Evolutionary conservation across 2,329 filamentous ascomycete genomes (phyloP).

Genomic region (Blastomyces parvus): DNA sequence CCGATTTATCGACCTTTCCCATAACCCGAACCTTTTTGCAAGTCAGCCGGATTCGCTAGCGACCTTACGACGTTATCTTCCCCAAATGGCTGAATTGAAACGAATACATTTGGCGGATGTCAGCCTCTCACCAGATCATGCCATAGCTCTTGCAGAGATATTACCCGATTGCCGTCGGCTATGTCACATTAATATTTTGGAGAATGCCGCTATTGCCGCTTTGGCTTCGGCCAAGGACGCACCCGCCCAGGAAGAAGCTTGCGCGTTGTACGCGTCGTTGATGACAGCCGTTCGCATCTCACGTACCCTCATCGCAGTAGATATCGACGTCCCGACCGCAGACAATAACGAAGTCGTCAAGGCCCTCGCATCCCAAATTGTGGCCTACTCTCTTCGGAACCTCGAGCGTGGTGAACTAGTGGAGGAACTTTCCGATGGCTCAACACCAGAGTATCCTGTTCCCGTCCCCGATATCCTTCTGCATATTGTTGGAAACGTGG

Average conservation of each 20-base stretch:
- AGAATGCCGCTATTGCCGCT: slow-evolving; percentile 56
- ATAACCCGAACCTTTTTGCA: slow-evolving; percentile 74
- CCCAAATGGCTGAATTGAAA: slow-evolving; percentile 66
- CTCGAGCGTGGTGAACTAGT: slow-evolving; percentile 68
- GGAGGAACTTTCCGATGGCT: slow-evolving; percentile 41
- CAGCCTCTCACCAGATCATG: slow-evolving; percentile 73
- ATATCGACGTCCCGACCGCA: slow-evolving; percentile 75
- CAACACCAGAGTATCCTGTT: slow-evolving; percentile 40
- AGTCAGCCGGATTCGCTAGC: slow-evolving; percentile 62
- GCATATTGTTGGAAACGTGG: slow-evolving; percentile 69
- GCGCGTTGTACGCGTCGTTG: slow-evolving; percentile 82
- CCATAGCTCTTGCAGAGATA: slow-evolving; percentile 82
- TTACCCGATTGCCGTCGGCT: slow-evolving; percentile 72
- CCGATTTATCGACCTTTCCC: slow-evolving; percentile 83
- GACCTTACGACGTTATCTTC: slow-evolving; percentile 71
- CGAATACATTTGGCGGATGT: slow-evolving; percentile 81
- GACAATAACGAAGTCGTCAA: slow-evolving; percentile 85
- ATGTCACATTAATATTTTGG: slow-evolving; percentile 76
- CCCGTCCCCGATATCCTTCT: slow-evolving; percentile 74
- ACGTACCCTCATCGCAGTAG: slow-evolving; percentile 72
- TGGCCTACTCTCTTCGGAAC: slow-evolving; percentile 87
- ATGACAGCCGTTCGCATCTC: slow-evolving; percentile 81
- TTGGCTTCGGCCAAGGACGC: slow-evolving; percentile 72
- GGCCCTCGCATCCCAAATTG: slow-evolving; percentile 84
- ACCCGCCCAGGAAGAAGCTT: slow-evolving; percentile 80